These are phyloP conservation scores for Primulina tabacum DNA, from an alignment of 257 asterid genomes.

Conservation along the genomic window DNA sequence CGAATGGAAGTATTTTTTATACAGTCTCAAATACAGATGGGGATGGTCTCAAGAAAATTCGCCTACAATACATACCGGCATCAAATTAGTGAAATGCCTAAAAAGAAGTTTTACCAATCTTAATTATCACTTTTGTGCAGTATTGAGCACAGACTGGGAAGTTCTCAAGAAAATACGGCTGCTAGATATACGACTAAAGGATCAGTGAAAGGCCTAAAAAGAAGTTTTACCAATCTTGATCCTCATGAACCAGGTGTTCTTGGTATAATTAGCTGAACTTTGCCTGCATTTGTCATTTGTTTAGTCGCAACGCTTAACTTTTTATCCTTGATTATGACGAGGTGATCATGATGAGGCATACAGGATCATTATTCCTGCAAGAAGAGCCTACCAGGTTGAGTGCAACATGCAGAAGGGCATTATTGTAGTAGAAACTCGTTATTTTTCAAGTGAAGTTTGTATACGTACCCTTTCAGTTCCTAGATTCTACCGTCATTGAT, in stretches of 20 bases:
- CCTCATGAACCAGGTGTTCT: conserved; percentile 4
- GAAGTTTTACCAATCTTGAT: neutral
- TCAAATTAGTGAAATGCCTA: neutral
- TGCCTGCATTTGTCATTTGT: neutral
- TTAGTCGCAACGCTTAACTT: neutral
- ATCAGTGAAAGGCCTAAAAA: neutral
- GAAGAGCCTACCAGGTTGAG: neutral
- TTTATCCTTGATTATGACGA: neutral
- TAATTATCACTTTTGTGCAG: conserved; percentile 7
- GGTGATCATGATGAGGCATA: neutral
- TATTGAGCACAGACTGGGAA: conserved; percentile 24
- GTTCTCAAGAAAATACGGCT: conserved; percentile 41
- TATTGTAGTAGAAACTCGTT: too few species aligned
- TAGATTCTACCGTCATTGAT: neutral
- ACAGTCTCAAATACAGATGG: conserved; percentile 25
- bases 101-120: conserved; percentile 1
- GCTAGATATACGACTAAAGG: neutral
- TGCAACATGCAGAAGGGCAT: neutral
- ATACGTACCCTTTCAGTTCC: neutral
- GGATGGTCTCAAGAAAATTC: conserved; percentile 32
- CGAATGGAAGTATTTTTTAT: neutral
- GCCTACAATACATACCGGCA: neutral
- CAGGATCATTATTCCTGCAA: neutral
- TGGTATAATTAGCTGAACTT: neutral
- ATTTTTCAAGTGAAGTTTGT: neutral